A percentile compares a stretch with the other conserved stretches of the same genome.
phyloP scores from a whole-genome alignment of 495 filamentous ascomycete species.

The Hypoxylon intermedium region DNA sequence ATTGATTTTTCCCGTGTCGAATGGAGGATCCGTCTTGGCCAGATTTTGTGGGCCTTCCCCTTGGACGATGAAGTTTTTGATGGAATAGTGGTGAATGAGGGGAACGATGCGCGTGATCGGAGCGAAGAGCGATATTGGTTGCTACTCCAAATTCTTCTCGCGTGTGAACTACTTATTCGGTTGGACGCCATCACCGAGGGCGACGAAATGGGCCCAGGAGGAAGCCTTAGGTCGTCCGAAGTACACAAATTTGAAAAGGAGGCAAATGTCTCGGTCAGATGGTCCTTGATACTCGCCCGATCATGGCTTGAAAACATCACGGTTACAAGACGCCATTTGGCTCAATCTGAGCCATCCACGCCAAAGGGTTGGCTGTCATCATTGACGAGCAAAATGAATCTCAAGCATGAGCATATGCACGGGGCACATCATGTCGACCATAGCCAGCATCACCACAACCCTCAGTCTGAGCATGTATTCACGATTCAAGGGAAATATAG shows the following conservation, averaged over 20 bases:
- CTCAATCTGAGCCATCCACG: slow-evolving; percentile 46
- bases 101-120: slow-evolving; percentile 51
- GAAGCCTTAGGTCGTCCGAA: slow-evolving; percentile 63
- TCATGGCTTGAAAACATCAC: slow-evolving; percentile 78
- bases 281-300: slow-evolving; percentile 79
- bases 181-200: slow-evolving; percentile 73
- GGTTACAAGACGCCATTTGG: slow-evolving; percentile 46
- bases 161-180: slow-evolving; percentile 78
- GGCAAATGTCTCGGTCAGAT: slow-evolving; percentile 72
- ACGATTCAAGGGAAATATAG: slow-evolving; percentile 54
- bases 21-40: slow-evolving; percentile 81
- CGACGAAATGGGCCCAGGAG: slow-evolving; percentile 54
- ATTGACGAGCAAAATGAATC: slow-evolving; percentile 59
- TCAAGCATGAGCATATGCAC: slow-evolving; percentile 49
- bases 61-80: slow-evolving; percentile 61
- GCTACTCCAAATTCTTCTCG: slow-evolving; percentile 77
- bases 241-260: slow-evolving; percentile 68
- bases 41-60: slow-evolving; percentile 76
- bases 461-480: slow-evolving; percentile 47
- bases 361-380: slow-evolving; percentile 59
- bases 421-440: slow-evolving; percentile 41
- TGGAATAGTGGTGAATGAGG: slow-evolving; percentile 47
- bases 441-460: slow-evolving; percentile 40
- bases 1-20: slow-evolving; percentile 79
- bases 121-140: slow-evolving; percentile 73